Evolutionary conservation across 2,329 filamentous ascomycete genomes (phyloP).

Genomic region (Hymenoscyphus fraxineus): DNA sequence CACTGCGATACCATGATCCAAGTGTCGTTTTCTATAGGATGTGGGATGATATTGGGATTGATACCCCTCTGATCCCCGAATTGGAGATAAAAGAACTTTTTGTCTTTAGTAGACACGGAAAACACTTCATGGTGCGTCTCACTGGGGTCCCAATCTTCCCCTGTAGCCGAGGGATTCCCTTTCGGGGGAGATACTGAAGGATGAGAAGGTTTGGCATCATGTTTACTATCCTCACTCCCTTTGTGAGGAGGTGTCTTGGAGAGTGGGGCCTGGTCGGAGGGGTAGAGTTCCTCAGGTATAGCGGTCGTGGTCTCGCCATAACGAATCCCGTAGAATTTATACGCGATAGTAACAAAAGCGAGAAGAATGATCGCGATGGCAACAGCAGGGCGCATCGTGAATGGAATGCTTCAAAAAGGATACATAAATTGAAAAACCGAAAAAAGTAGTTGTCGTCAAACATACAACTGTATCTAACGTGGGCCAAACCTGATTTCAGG

Average conservation of each 20-base stretch:
- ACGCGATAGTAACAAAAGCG: neutral
- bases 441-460: no score
- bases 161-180: neutral
- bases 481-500: no score
- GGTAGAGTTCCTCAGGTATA: neutral
- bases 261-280: neutral
- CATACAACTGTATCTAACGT: no score
- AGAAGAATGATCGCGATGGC: neutral
- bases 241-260: neutral
- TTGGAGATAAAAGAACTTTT: slow-evolving; percentile 47
- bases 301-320: neutral
- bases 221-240: neutral
- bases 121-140: slow-evolving; percentile 13
- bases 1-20: slow-evolving; percentile 52
- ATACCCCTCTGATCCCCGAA: slow-evolving; percentile 43
- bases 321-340: neutral
- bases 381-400: neutral
- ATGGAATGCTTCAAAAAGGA: neutral
- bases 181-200: neutral
- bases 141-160: neutral
- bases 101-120: slow-evolving; percentile 44
- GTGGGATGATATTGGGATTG: slow-evolving; percentile 57
- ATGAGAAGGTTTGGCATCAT: neutral
- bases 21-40: slow-evolving; percentile 44
- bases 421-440: neutral